phyloP scores from a whole-genome alignment of 2,329 filamentous ascomycete species.

The Fusarium dlaminii region DNA sequence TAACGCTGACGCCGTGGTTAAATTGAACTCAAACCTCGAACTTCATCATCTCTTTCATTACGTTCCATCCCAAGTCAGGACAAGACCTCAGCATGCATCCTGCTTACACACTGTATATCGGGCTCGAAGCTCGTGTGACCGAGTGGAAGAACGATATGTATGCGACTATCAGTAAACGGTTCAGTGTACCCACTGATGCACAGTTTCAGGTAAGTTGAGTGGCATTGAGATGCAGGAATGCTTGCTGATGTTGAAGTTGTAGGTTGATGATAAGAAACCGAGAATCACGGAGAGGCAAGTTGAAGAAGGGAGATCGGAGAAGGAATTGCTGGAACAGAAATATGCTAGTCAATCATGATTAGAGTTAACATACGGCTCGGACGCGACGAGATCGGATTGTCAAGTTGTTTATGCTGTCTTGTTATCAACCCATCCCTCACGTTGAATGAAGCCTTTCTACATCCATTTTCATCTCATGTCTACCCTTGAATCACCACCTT shows the following conservation, averaged over 20 bases:
- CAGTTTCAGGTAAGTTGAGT: not conserved
- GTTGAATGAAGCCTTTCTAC: not conserved
- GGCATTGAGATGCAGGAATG: fast-evolving
- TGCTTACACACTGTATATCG: conserved; percentile 23
- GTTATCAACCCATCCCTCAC: not conserved
- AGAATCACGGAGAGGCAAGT: not conserved
- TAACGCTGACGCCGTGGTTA: not conserved
- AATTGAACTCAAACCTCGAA: not conserved
- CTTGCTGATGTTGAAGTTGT: not conserved
- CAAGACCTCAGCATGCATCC: conserved; percentile 12
- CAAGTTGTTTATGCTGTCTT: not conserved
- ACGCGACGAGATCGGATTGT: too few species aligned
- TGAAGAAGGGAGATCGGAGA: conserved; percentile 3
- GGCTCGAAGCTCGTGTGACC: not conserved
- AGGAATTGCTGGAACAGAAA: not conserved
- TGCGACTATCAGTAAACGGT: not conserved
- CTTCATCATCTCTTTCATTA: not conserved
- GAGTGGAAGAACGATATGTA: conserved; percentile 4
- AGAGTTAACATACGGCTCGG: too few species aligned
- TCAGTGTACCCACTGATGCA: not conserved
- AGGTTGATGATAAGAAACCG: conserved; percentile 16
- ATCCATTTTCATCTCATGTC: not conserved
- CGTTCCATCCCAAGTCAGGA: not conserved
- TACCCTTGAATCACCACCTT: fast-evolving
- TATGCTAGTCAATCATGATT: not conserved